A percentile compares a stretch with the other conserved stretches of the same genome.
Evolutionary conservation across 2,329 filamentous ascomycete species (phyloP).

Genomic region (Ilyonectria sp.): DNA sequence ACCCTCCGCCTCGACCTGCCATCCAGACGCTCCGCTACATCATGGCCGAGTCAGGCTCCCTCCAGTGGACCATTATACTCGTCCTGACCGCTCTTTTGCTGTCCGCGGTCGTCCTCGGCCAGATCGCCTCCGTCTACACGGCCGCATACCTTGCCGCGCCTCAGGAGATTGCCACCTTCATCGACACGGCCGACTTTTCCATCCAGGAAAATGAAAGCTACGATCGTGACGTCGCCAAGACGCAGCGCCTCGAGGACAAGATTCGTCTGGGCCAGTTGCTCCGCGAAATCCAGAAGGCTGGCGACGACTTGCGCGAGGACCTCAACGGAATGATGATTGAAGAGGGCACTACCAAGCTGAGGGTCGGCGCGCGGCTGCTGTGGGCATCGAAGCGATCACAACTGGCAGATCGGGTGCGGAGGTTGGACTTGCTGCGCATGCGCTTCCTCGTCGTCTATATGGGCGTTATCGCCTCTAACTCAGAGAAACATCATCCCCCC

Average conservation of each 20-base stretch:
- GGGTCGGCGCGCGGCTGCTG: constrained; percentile 65
- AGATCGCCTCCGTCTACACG: constrained; percentile 67
- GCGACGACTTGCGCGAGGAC: constrained; percentile 74
- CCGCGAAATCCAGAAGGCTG: constrained; percentile 73
- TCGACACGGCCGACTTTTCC: constrained; percentile 74
- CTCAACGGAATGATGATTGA: constrained; percentile 68
- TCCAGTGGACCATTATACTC: constrained; percentile 72
- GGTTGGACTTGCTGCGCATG: constrained; percentile 75
- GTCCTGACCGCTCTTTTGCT: constrained; percentile 71
- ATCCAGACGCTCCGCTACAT: constrained; percentile 50
- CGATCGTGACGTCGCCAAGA: constrained; percentile 71
- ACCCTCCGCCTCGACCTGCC: constrained; percentile 45
- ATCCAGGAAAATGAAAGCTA: constrained; percentile 76
- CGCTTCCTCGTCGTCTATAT: constrained; percentile 76
- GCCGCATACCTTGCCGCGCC: constrained; percentile 72
- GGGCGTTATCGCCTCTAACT: constrained; percentile 65
- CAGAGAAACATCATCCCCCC: constrained; percentile 54
- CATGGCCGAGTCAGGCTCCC: constrained; percentile 67
- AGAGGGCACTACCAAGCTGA: constrained; percentile 60
- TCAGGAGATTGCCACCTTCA: constrained; percentile 69
- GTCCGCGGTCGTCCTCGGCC: constrained; percentile 68
- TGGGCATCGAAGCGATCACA: constrained; percentile 70
- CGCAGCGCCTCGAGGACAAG: constrained; percentile 74
- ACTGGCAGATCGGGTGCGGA: constrained; percentile 71
- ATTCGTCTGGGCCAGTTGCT: constrained; percentile 70